Evolutionary conservation across 495 filamentous ascomycete genomes (phyloP).

Genomic region (Aspergillus sclerotioniger): DNA sequence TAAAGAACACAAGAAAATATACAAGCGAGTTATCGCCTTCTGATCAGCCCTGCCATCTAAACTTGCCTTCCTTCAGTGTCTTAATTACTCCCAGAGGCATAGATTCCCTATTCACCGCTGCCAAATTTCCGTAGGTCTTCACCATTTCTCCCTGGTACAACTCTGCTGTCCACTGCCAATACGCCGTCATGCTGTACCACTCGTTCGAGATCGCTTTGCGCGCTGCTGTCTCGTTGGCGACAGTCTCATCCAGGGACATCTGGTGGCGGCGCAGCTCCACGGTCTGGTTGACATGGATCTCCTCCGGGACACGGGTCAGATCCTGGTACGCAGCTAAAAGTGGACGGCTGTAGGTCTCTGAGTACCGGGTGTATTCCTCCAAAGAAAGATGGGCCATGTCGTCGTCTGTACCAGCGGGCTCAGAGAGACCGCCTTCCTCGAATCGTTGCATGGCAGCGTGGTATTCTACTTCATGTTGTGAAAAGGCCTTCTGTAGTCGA

Average conservation of each 20-base stretch:
- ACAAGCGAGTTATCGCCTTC: too few species aligned
- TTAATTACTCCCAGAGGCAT: slow-evolving; percentile 67
- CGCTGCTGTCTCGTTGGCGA: slow-evolving; percentile 10
- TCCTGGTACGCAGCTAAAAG: slow-evolving; percentile 35
- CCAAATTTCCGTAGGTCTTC: slow-evolving; percentile 57
- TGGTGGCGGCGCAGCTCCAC: slow-evolving; percentile 25
- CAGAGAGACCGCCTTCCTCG: slow-evolving; percentile 28
- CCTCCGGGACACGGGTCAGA: slow-evolving; percentile 38
- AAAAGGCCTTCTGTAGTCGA: slow-evolving; percentile 43
- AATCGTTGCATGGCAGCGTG: slow-evolving; percentile 41
- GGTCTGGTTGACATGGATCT: slow-evolving; percentile 33
- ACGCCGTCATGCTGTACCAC: slow-evolving; percentile 50
- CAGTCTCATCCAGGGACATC: slow-evolving; percentile 23
- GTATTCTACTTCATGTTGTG: slow-evolving; percentile 48
- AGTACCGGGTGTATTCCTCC: slow-evolving; percentile 50
- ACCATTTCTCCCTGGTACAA: slow-evolving; percentile 60
- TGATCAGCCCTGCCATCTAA: slow-evolving; percentile 56
- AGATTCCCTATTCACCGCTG: slow-evolving; percentile 59
- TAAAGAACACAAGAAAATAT: too few species aligned
- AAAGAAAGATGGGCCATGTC: slow-evolving; percentile 43
- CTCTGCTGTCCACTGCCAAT: slow-evolving; percentile 62
- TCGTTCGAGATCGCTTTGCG: slow-evolving; percentile 23
- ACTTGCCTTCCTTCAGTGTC: slow-evolving; percentile 55
- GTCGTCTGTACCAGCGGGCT: slow-evolving; percentile 11
- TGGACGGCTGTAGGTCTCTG: slow-evolving; percentile 43